These are phyloP conservation scores for Myxozyma melibiosi DNA, from an alignment of 805 yeast genomes.

Conservation along the genomic window DNA sequence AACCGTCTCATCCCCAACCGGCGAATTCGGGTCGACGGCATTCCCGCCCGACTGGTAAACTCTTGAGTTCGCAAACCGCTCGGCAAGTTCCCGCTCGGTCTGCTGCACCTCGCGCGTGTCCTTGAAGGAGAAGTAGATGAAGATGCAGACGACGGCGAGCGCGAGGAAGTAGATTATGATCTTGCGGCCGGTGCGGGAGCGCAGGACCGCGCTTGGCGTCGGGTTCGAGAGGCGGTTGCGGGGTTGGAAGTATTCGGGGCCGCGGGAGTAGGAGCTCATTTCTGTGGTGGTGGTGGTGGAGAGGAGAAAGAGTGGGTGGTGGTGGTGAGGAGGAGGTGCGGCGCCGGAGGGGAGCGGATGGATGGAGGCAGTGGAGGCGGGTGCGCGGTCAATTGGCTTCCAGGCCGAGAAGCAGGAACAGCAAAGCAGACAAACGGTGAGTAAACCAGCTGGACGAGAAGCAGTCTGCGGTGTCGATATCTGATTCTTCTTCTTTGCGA, in stretches of 20 bases:
- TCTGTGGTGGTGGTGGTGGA: not conserved
- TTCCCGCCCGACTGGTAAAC: not conserved
- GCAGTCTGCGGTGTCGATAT: no score
- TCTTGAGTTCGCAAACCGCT: conserved; percentile 2
- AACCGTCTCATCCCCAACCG: not conserved
- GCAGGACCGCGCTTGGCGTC: conserved; percentile 6
- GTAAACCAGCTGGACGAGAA: no score
- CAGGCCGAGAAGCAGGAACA: no score
- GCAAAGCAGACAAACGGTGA: no score
- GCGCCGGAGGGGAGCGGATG: not conserved
- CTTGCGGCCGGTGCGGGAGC: conserved; percentile 14
- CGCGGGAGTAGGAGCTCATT: not conserved
- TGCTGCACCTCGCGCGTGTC: not conserved
- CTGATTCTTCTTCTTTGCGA: no score
- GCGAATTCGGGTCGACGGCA: not conserved
- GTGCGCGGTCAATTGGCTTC: no score
- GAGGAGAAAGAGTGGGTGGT: not conserved
- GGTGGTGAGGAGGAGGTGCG: not conserved
- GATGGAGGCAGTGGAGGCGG: not conserved
- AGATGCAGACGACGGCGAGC: conserved; percentile 2
- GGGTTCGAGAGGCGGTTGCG: conserved; percentile 4
- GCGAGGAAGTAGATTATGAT: conserved; percentile 13
- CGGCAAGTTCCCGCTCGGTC: not conserved
- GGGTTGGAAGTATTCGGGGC: conserved; percentile 3
- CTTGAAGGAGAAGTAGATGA: conserved; percentile 2